Conservation (phyloP, 768 basidiomycete species). For the Dictyophora rubrovolvata region DNA sequence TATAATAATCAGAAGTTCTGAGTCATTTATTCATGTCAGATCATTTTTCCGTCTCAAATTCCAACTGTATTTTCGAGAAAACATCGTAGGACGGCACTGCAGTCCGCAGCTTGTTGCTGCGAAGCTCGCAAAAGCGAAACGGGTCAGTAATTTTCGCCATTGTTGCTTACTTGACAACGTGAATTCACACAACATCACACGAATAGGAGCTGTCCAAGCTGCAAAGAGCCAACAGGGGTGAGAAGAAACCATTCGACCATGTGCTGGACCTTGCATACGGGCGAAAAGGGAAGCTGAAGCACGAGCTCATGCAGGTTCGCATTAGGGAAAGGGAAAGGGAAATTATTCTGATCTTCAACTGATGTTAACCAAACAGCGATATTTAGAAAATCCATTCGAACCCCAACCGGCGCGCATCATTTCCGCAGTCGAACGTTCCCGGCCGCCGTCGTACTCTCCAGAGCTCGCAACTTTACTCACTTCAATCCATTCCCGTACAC, state of each 20-base stretch:
- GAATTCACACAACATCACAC: neutral
- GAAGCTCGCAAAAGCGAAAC: neutral
- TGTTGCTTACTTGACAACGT: no score
- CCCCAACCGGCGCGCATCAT: constrained; percentile 40
- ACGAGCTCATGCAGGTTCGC: constrained; percentile 58
- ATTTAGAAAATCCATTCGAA: constrained; percentile 37
- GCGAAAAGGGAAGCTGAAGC: constrained; percentile 57
- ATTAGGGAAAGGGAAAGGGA: neutral
- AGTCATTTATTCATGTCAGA: neutral
- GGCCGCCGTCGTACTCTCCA: constrained; percentile 56
- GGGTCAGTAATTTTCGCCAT: neutral
- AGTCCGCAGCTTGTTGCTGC: constrained; percentile 1
- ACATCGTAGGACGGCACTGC: neutral
- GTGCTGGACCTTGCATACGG: constrained; percentile 68
- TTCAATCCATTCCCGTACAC: constrained; percentile 32
- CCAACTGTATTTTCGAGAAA: constrained; percentile 5
- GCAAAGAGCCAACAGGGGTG: constrained; percentile 42
- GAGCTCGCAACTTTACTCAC: constrained; percentile 56
- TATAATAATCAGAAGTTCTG: no score
- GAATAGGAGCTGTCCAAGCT: constrained; percentile 45
- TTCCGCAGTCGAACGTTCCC: constrained; percentile 37
- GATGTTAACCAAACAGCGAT: constrained; percentile 32
- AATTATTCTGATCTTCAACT: neutral
- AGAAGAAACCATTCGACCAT: constrained; percentile 39
- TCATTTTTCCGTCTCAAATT: neutral